These are phyloP conservation scores for Fusarium sp. DNA, from an alignment of 2,329 filamentous ascomycete species.

Conservation along the genomic window DNA sequence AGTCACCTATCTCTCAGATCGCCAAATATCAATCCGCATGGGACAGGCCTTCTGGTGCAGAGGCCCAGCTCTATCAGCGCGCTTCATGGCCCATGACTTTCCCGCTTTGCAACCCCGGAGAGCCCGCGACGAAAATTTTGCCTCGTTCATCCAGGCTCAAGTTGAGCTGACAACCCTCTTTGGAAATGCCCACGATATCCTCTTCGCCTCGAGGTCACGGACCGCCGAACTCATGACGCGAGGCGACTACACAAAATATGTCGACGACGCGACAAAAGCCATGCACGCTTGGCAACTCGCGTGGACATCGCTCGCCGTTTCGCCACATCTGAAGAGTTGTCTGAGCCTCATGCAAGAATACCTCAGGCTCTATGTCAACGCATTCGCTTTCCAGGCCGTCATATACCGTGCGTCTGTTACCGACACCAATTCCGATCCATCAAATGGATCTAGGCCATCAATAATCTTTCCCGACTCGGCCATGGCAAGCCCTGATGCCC, in stretches of 20 bases:
- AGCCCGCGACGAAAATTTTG: conserved; percentile 17
- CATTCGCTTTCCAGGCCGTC: conserved; percentile 25
- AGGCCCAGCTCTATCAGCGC: conserved; percentile 18
- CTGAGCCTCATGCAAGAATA: conserved; percentile 23
- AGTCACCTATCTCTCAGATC: not conserved
- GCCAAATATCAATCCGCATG: conserved; percentile 7
- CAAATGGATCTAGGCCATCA: not conserved
- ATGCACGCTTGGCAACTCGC: conserved; percentile 20
- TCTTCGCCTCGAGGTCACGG: conserved; percentile 16
- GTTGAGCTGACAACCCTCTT: conserved; percentile 20
- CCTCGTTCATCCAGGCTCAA: conserved; percentile 20
- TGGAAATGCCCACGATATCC: conserved; percentile 24
- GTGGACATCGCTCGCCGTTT: conserved; percentile 10
- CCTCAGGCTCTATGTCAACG: conserved; percentile 19
- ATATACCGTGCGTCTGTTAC: conserved; percentile 11
- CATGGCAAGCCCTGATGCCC: conserved; percentile 18
- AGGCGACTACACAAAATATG: conserved; percentile 28
- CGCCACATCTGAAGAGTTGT: conserved; percentile 15
- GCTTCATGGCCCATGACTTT: conserved; percentile 22
- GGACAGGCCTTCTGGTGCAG: conserved; percentile 25
- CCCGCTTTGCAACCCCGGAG: conserved; percentile 13
- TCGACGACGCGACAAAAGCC: conserved; percentile 19
- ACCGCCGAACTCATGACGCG: conserved; percentile 24
- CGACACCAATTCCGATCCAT: not conserved
- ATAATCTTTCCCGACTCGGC: conserved; percentile 21